Conservation (phyloP, 2,329 filamentous ascomycete genomes). For the Karstenula rhodostoma region DNA sequence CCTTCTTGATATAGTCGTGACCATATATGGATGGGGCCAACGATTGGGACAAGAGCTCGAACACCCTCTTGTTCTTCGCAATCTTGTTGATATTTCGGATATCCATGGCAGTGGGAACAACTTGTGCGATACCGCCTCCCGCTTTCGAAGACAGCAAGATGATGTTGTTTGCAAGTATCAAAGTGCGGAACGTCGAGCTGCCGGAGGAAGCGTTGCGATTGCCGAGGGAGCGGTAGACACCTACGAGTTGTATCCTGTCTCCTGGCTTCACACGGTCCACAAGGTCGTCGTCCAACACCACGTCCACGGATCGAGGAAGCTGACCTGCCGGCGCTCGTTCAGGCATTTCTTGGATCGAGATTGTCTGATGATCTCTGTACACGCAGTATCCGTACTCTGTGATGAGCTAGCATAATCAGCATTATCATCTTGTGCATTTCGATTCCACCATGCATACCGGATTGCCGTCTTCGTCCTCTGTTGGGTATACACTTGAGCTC, state of each 20-base stretch:
- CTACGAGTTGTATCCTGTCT: constrained; percentile 95
- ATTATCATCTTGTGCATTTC: neutral
- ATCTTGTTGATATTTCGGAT: constrained; percentile 99
- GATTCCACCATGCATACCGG: constrained; percentile 58
- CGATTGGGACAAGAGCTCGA: constrained; percentile 91
- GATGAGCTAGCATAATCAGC: constrained; percentile 62
- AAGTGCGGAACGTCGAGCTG: constrained; percentile 92
- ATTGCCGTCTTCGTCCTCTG: constrained; percentile 92
- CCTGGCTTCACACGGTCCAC: constrained; percentile 95
- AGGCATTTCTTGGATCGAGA: constrained; percentile 99
- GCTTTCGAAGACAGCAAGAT: constrained; percentile 96
- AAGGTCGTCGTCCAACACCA: constrained; percentile 94
- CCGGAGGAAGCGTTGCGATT: constrained; percentile 91
- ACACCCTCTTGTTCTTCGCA: constrained; percentile 90
- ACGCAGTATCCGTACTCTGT: constrained; percentile 97
- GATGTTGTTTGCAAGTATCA: constrained; percentile 93
- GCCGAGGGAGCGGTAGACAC: constrained; percentile 91
- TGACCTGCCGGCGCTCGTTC: constrained; percentile 95
- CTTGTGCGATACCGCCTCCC: constrained; percentile 89
- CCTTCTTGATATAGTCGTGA: constrained; percentile 97
- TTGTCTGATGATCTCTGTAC: constrained; percentile 95
- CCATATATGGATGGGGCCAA: constrained; percentile 96
- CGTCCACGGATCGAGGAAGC: constrained; percentile 92
- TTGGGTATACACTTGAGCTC: constrained; percentile 91
- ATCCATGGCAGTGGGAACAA: constrained; percentile 92